Evolutionary conservation across 768 basidiomycete genomes (phyloP).

Genomic region (Thelephora ganbajun): DNA sequence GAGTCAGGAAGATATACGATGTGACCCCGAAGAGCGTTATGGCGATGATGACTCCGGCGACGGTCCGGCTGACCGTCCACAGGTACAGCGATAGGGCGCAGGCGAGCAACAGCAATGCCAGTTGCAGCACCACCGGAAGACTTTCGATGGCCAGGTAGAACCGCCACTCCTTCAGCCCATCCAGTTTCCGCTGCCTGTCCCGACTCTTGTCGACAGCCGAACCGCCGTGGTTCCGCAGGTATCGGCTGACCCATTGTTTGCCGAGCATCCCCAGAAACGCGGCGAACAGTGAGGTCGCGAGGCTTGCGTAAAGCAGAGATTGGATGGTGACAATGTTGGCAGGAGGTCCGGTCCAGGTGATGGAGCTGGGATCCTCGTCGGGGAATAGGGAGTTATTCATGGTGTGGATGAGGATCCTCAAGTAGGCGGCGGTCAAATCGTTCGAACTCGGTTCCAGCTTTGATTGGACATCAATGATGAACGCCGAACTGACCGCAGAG

Average conservation of each 20-base stretch:
- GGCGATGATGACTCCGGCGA: conserved; percentile 7
- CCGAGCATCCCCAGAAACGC: conserved; percentile 10
- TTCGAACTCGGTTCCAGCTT: not conserved
- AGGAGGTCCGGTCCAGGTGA: conserved; percentile 5
- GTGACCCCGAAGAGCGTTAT: conserved; percentile 1
- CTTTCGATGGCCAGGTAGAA: conserved; percentile 7
- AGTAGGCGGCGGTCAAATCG: not conserved
- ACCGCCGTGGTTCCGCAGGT: not conserved
- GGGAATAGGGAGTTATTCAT: not conserved
- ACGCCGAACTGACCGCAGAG: not conserved
- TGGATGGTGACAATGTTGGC: conserved; percentile 6
- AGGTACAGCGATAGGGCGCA: conserved; percentile 4
- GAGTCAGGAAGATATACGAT: conserved; percentile 4
- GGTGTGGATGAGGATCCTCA: not conserved
- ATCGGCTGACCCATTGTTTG: conserved; percentile 10
- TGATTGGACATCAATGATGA: not conserved
- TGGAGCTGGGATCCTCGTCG: not conserved
- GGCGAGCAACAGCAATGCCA: conserved; percentile 8
- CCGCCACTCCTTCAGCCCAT: conserved; percentile 8
- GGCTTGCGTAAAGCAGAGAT: conserved; percentile 8
- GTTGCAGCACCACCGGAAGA: conserved; percentile 7
- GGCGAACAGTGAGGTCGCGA: conserved; percentile 7
- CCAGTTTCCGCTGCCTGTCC: conserved; percentile 7
- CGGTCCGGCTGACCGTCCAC: conserved; percentile 2
- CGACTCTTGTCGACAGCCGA: conserved; percentile 7